Percentiles rank a stretch among this genome's conserved stretches.
These are phyloP conservation scores for Colletotrichum sp. DNA, from an alignment of 2,329 filamentous ascomycete genomes.

Conservation along the genomic window DNA sequence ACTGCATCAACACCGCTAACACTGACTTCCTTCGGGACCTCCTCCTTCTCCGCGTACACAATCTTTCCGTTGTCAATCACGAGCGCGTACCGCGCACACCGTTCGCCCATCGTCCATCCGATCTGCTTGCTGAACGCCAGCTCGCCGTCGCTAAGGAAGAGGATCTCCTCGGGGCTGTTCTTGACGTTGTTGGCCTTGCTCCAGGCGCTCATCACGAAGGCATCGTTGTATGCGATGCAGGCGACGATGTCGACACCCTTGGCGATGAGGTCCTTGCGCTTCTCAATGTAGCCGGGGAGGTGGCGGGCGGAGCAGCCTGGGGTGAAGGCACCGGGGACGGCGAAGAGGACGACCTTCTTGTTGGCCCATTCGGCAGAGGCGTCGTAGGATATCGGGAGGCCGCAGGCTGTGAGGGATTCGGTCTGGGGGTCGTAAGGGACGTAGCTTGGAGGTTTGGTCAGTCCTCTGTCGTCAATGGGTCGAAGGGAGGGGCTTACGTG, in stretches of 20 bases:
- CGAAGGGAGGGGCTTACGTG: constrained; percentile 42
- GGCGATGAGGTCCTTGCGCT: constrained; percentile 70
- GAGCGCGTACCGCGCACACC: constrained; percentile 80
- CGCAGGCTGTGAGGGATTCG: constrained; percentile 74
- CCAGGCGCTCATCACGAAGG: constrained; percentile 87
- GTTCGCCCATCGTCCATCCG: constrained; percentile 76
- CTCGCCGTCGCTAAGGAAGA: constrained; percentile 76
- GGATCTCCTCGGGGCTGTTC: constrained; percentile 61
- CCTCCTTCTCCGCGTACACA: constrained; percentile 78
- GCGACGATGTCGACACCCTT: constrained; percentile 85
- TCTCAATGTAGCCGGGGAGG: constrained; percentile 79
- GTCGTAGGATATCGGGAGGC: constrained; percentile 77
- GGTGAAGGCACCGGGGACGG: constrained; percentile 77
- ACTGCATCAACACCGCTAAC: constrained; percentile 58
- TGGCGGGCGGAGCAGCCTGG: constrained; percentile 84
- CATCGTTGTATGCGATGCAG: constrained; percentile 83
- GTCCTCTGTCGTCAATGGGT: neutral
- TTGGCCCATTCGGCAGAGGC: constrained; percentile 64
- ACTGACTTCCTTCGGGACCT: constrained; percentile 47
- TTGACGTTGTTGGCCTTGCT: constrained; percentile 84
- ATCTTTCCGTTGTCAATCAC: constrained; percentile 85
- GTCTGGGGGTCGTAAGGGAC: constrained; percentile 76
- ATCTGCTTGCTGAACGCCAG: constrained; percentile 77
- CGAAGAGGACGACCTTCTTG: constrained; percentile 62
- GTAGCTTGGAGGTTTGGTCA: constrained; percentile 76